Base-by-base conservation (phyloP, 2,329 filamentous ascomycete genomes). In the Metarhizium anisopliae region DNA sequence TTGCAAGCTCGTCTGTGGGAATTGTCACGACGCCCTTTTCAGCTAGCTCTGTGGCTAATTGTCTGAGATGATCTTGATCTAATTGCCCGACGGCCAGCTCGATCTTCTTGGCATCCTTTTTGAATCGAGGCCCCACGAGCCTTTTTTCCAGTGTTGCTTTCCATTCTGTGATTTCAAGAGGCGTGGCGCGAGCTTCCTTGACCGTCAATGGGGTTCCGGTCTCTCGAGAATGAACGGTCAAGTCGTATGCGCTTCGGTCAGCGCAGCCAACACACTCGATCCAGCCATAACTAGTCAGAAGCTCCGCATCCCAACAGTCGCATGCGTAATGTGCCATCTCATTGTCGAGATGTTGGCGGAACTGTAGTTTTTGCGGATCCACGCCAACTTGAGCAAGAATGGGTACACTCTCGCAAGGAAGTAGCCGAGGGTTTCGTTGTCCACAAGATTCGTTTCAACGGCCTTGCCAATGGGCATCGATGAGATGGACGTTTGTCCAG, bases 391-490 rank as follows among this genome's bases (percentile, higher is more conserved):
- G 59, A 81, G 64, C 59, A 87, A 75, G 74, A 87, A 87, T 11
- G 77, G 73, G 64, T 84, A 80, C 61, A 87, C 85, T 56, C 84
- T 76, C 38, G 81, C 83, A 35, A 87, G 74, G 74, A 87, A 87
- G 70, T 87, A 87, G 50, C 84, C 84, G 45, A 87, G 76, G 1
- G 84, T 87, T 72, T 87, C 83, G 67, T 87, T 87, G 65, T 87
- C 83, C 14, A 87, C 81, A 29, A 85, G 69, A 50, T 78, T 78
- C 50, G 72, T 76, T 61, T 79, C 72, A 38, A 87, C 84, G 6
- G 84, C 94, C 67, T 95, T 80, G 62, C 92, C 91, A 65, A 97
- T 90, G 52, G 87, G 79, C 68, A 94, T 81, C 60, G 80, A 85
- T 65, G 82, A 79, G 29, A 87, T 81, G 29, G 83, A 74, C 1